Base-by-base conservation (phyloP, 129 eudicot species). In the Solidago caesia region DNA sequence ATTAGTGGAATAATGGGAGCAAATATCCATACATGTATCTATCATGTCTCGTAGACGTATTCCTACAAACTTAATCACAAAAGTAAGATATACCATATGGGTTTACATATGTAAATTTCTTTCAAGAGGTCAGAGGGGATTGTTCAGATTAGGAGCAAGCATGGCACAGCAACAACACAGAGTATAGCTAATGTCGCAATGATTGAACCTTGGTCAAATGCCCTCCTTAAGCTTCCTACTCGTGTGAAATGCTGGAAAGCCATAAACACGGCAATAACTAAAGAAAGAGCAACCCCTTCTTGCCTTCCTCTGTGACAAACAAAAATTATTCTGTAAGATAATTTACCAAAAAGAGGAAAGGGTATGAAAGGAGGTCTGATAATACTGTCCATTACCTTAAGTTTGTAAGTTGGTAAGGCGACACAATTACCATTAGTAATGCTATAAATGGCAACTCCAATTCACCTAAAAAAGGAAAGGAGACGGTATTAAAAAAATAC, bases 191-290 rank as follows among this genome's bases (percentile, higher is more conserved):
- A 45, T 46, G 98, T 88, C 73, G 98, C 92, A 78, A 90, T 73
- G 72, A 88, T 58, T 21, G 96, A 92, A 84, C 85, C 92, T 86
- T 86, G 98, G 51, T 92, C 96, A 69, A 92, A 86, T 48, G 98
- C 89, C 71, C 79, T 88, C 65, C 70, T 71, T 81, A 92, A 84
- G 82, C 80, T 75, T 81, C 95, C 96, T 15, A 86, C 80, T 59
- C 98, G 80, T 42, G 86, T 44, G 80, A 87, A 92, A 84, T 92
- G 98, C 75, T 87, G 98, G 85, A 87, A 89, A 27, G 96, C 96
- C 79, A 92, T 72, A 83, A 82, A 92, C 58, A 78, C 90, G 15
- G 96, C 95, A 47, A 92, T 83, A 44, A 70, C 80, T 85, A 92
- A 79, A 55, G 98, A 89, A 46, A 92, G 74, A 71, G 83, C 77